Evolutionary conservation across 23 red algal genomes (phyloP), one percentile per base, ranked within the genome.

Genomic region (Agarophyton chilense): DNA sequence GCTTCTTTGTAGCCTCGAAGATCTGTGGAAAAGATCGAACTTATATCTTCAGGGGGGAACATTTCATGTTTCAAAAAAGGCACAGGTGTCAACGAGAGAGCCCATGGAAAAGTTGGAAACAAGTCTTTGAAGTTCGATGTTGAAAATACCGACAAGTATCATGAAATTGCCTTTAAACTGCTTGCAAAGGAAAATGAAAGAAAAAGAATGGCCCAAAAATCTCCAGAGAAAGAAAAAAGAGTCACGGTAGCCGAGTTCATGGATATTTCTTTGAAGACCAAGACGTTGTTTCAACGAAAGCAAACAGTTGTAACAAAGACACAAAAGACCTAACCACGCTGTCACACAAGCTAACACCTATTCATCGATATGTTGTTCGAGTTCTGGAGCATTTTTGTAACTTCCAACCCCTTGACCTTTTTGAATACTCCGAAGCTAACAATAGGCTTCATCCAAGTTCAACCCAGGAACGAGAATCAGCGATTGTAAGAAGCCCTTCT

Each of bases 281-380:
- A 31, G 25, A 22, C 11, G 44, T 53, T 55, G 32, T 24, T 18
- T 34, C 84, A 40, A 52, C 24, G 36, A 31, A 13, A 35, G 40
- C 24, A 0, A 40, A 35, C 28, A 29, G 18, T 6, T 25, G 31
- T 17, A 16, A 17, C 9, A n/a, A 39, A 16, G 46, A 35, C 17
- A 10, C 43, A 12, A 21, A 56, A 36, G 83, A 87, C 10, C 28
- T 50, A 3, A 29, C 4, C n/a, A 44, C 52, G 11, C 41, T 82
- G 29, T 52, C 44, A 24, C 25, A 54, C 43, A 47, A 75, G 6
- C 72, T 92, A 39, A 92, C 52, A 16, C 76, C 58, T 28, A 60
- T 92, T n/a, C 88, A 82, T 32, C 38, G 61, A 75, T 92, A 82
- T 41, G 88, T 76, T 36, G 54, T 92, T 55, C 52, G 78, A 22